phyloP scores from a whole-genome alignment of 352 stramenopile genomes.

The Phytophthora aleatoria region DNA sequence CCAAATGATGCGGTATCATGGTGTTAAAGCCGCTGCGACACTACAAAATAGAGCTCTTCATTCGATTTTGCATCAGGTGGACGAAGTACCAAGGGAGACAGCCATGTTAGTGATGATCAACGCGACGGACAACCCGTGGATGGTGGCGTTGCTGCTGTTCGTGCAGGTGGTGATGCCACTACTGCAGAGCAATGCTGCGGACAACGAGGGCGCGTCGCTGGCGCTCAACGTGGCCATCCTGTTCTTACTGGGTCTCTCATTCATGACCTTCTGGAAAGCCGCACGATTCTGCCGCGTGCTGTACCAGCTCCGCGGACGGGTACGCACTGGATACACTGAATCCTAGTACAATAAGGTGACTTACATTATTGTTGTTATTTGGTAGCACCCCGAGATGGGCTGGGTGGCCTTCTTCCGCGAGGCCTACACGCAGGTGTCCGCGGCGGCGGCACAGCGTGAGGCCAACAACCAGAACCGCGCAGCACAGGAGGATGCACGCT shows the following conservation, averaged over 20 bases:
- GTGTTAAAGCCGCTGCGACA: conserved; percentile 10
- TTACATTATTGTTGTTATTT: background rate
- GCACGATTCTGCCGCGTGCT: conserved; percentile 64
- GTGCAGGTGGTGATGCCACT: conserved; percentile 78
- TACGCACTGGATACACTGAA: conserved; percentile 14
- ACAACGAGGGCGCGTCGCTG: conserved; percentile 55
- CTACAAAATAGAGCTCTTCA: conserved; percentile 14
- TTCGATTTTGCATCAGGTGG: conserved; percentile 12
- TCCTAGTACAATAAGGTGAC: background rate
- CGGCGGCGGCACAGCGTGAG: conserved; percentile 40
- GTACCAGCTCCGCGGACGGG: conserved; percentile 45
- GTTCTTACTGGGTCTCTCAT: conserved; percentile 57
- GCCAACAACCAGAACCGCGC: conserved; percentile 39
- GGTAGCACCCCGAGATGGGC: conserved; percentile 53
- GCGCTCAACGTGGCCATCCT: conserved; percentile 61
- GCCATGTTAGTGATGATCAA: conserved; percentile 84
- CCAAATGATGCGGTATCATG: conserved; percentile 19
- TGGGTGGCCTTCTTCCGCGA: conserved; percentile 66
- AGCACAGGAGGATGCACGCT: conserved; percentile 42
- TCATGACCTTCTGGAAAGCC: conserved; percentile 59
- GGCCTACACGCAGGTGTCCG: conserved; percentile 49
- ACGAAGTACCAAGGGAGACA: conserved; percentile 2
- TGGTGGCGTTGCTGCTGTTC: conserved; percentile 78
- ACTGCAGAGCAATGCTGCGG: conserved; percentile 68
- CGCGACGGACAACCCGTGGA: conserved; percentile 79